phyloP scores from a whole-genome alignment of 805 yeast species.

The Hanseniaspora hatyaiensis region DNA sequence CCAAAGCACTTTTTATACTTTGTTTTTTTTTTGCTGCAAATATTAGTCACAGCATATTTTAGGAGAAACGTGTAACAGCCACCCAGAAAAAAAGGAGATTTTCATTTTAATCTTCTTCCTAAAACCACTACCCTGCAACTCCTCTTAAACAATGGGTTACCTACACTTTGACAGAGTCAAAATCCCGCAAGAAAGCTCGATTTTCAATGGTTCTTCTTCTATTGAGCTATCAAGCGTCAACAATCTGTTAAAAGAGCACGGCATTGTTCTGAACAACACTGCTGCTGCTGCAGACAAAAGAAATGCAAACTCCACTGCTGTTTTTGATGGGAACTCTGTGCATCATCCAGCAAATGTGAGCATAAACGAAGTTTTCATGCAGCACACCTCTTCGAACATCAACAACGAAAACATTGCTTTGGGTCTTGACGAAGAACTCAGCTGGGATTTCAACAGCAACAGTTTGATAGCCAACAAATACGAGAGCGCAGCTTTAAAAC shows the following conservation, averaged over 20 bases:
- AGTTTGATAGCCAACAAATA: background rate
- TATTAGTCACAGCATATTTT: no score
- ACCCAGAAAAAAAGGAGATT: no score
- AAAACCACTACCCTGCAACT: no score
- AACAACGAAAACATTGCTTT: background rate
- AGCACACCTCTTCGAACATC: background rate
- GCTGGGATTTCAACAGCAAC: background rate
- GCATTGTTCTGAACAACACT: background rate
- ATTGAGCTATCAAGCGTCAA: conserved; percentile 11
- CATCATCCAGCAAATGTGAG: background rate
- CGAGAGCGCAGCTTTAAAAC: background rate
- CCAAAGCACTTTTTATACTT: no score
- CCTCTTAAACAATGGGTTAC: conserved; percentile 9
- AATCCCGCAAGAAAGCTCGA: conserved; percentile 14
- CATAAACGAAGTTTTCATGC: background rate
- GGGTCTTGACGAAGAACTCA: background rate
- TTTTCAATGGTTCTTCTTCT: conserved; percentile 6
- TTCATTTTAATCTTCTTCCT: no score
- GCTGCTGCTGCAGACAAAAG: no score
- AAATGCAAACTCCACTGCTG: background rate
- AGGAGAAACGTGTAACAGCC: no score
- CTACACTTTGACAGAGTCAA: conserved; percentile 16
- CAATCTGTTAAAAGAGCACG: conserved; percentile 8
- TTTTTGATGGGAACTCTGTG: background rate
- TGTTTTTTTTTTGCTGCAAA: no score